Evolutionary conservation across 805 yeast genomes (phyloP), one percentile per base, ranked within the genome.

Genomic region (Brettanomyces anomalus): DNA sequence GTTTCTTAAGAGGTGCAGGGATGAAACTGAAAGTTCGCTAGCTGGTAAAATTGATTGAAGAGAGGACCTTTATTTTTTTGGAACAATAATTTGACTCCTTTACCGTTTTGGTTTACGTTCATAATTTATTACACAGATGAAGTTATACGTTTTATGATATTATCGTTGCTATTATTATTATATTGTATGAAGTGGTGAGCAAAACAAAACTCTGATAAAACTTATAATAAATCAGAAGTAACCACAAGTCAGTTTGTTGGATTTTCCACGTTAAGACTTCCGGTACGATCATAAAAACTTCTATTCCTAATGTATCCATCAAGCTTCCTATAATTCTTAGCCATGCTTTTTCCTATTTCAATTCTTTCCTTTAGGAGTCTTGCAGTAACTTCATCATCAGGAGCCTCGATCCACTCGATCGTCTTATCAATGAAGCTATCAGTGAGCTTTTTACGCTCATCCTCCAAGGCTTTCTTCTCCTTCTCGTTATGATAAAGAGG

Each of bases 1-100:
- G 21, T 90, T 89, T 65, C 71, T 89, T 58, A 89, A 88, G 62
- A 97, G 90, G 62, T 90, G 96, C 52, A 76, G 97, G 61, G 97
- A 89, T 64, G 97, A 89, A 60, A 89, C 96, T 3, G 95, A 95
- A 24, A 24, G 10, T 24, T 24, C 28, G 10, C 28, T 24, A 7
- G 28, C 28, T 7, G 28, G 28, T 24, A 2, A 7, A 7, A 2
- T 24, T 11, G 1, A 24, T 24, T 24, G 28, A 24, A n/a, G n/a
- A n/a, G n/a, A n/a, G 6, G 2, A 2, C 10, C 10, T 24, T 24
- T 24, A 7, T 24, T 24, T 24, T 11, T 24, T 24, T 24, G 28
- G 10, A 11, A 24, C 28, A 7, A 24, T 24, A 7, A 7, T 24
- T 7, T 24, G n/a, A n/a, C n/a, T n/a, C n/a, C n/a, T n/a, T n/a